Percentiles rank a stretch among this genome's conserved stretches.
These are phyloP conservation scores for Dactylonectria macrodidyma DNA, from an alignment of 2,329 filamentous ascomycete genomes.

Conservation along the genomic window DNA sequence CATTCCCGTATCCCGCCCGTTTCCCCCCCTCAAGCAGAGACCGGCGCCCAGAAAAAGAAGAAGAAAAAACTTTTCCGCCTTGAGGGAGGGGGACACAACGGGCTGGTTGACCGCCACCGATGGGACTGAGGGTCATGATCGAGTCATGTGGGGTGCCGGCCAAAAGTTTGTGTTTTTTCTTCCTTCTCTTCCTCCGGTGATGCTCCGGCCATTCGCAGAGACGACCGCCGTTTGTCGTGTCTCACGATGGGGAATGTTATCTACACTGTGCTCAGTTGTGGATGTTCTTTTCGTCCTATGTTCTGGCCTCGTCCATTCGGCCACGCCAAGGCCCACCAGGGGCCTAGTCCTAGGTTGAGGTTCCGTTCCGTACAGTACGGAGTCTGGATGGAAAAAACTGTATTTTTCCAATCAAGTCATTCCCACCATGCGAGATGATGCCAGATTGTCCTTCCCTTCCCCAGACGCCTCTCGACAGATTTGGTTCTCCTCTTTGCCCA, in stretches of 20 bases:
- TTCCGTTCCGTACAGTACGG: not conserved
- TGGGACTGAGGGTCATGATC: constrained; percentile 1
- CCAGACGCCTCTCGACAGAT: not conserved
- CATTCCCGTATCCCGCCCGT: not conserved
- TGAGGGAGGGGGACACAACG: not conserved
- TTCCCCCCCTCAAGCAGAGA: too few species aligned
- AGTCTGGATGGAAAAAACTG: not conserved
- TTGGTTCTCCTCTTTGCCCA: not conserved
- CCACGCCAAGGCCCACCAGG: constrained; percentile 3
- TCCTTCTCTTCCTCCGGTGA: not conserved
- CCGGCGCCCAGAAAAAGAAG: not conserved
- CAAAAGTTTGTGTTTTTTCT: not conserved
- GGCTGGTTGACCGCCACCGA: not conserved
- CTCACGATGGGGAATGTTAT: not conserved
- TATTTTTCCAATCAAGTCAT: not conserved
- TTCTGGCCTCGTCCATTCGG: constrained; percentile 2
- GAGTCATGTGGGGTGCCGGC: not conserved
- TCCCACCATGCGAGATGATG: not conserved
- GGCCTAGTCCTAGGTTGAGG: not conserved
- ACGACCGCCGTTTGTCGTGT: not conserved
- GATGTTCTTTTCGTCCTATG: not conserved
- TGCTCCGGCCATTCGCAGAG: constrained; percentile 4
- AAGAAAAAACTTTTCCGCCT: not conserved
- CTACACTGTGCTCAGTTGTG: not conserved
- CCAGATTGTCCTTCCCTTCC: not conserved